Conservation (phyloP, 352 stramenopile genomes). For the Globisporangium abappressorium region DNA sequence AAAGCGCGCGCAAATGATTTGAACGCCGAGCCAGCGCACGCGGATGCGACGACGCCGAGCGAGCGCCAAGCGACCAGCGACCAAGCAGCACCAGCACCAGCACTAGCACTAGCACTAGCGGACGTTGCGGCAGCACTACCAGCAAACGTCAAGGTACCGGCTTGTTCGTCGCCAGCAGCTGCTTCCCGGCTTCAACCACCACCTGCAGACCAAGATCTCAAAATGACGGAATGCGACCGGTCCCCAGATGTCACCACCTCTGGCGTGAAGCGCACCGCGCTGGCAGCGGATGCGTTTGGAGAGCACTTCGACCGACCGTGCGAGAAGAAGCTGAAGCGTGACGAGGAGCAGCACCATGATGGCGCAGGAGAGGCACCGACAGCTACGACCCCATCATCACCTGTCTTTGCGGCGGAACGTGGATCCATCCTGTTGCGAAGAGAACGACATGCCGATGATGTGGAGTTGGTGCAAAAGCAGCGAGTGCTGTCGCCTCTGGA, state of each 20-base stretch:
- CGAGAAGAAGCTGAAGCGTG: constrained; percentile 46
- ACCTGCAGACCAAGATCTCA: constrained; percentile 4
- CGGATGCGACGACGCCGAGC: background rate
- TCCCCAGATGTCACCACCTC: background rate
- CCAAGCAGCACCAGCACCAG: background rate
- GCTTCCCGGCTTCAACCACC: background rate
- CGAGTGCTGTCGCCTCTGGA: constrained; percentile 59
- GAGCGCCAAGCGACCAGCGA: background rate
- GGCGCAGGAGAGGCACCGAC: constrained; percentile 9
- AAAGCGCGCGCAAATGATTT: constrained; percentile 15
- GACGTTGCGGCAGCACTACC: background rate
- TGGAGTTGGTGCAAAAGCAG: constrained; percentile 3
- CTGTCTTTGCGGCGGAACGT: background rate
- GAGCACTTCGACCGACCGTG: constrained; percentile 23
- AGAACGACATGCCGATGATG: constrained; percentile 3
- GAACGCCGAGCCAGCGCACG: background rate
- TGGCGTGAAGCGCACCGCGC: constrained; percentile 3
- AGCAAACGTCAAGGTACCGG: background rate
- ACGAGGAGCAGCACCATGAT: constrained; percentile 11
- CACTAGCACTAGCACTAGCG: background rate
- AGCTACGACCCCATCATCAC: constrained; percentile 2
- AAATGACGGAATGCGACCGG: background rate
- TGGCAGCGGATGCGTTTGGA: constrained; percentile 4
- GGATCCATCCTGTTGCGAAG: constrained; percentile 2
- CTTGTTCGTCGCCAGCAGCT: background rate